phyloP scores from a whole-genome alignment of 75 land plant genomes.

The Sequoia sempervirens region DNA sequence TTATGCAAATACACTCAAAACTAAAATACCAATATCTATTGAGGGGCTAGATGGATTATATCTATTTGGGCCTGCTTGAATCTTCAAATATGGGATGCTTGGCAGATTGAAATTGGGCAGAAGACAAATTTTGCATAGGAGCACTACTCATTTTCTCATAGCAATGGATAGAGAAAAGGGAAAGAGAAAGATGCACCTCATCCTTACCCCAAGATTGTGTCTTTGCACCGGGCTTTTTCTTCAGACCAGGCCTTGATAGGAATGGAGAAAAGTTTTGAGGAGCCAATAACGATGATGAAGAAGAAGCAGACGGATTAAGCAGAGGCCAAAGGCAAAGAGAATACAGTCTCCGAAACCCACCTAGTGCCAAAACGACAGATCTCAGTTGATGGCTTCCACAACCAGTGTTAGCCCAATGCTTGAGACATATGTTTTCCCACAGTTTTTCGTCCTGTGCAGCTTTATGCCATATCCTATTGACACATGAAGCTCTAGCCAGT shows the following conservation, averaged over 20 bases:
- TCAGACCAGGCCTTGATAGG: background rate
- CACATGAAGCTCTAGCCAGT: constrained; percentile 47
- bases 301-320: constrained; percentile 12
- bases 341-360: constrained; percentile 64
- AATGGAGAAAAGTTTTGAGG: background rate
- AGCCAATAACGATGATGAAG: background rate
- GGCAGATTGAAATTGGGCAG: constrained; percentile 1
- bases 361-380: constrained; percentile 62
- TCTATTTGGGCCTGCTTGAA: background rate
- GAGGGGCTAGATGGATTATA: background rate
- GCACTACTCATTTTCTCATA: constrained; percentile 52
- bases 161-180: constrained; percentile 52
- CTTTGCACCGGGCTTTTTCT: constrained; percentile 2
- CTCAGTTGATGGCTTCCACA: constrained; percentile 52
- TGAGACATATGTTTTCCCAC: constrained; percentile 68
- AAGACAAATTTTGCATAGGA: background rate
- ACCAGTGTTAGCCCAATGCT: constrained; percentile 33
- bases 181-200: constrained; percentile 59
- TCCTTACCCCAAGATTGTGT: constrained; percentile 53
- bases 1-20: background rate
- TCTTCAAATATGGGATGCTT: constrained; percentile 10
- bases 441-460: constrained; percentile 67
- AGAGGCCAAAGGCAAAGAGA: constrained; percentile 45
- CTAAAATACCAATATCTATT: background rate
- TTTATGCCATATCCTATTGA: constrained; percentile 48